A percentile compares a stretch with the other conserved stretches of the same genome.
Conservation (phyloP, 2,329 filamentous ascomycete genomes). For the Chaetothyriales sp. region DNA sequence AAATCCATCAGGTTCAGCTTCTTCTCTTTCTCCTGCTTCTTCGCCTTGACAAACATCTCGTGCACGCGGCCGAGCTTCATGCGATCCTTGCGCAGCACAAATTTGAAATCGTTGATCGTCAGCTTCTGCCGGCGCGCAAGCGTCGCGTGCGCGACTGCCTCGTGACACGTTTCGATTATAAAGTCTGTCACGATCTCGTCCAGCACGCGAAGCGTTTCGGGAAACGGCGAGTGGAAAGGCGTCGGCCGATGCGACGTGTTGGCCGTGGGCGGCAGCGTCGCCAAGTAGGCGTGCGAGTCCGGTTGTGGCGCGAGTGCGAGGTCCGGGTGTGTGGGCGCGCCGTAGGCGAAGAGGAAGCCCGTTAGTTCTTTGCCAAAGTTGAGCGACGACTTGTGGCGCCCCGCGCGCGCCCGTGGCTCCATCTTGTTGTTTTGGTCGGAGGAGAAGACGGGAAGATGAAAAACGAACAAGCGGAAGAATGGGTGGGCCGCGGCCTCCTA, state of each 20-base stretch:
- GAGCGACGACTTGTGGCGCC: slow-evolving; percentile 70
- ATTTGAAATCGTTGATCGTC: slow-evolving; percentile 96
- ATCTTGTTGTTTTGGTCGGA: slow-evolving; percentile 28
- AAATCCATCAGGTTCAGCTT: slow-evolving; percentile 36
- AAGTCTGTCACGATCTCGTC: slow-evolving; percentile 97
- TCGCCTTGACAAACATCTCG: slow-evolving; percentile 78
- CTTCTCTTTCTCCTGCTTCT: slow-evolving; percentile 68
- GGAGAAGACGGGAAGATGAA: not conserved
- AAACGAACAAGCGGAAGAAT: no score
- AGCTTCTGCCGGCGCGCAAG: slow-evolving; percentile 88
- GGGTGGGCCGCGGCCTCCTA: no score
- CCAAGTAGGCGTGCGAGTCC: slow-evolving; percentile 11
- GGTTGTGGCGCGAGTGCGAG: slow-evolving; percentile 18
- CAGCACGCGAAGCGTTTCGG: slow-evolving; percentile 70
- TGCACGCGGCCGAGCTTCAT: slow-evolving; percentile 77
- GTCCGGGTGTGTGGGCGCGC: slow-evolving; percentile 26
- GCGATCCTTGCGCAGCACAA: slow-evolving; percentile 74
- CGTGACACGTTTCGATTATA: slow-evolving; percentile 84
- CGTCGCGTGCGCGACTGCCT: slow-evolving; percentile 71
- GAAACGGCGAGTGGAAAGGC: slow-evolving; percentile 65
- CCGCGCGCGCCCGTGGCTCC: slow-evolving; percentile 63
- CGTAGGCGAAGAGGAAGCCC: slow-evolving; percentile 35
- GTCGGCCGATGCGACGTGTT: slow-evolving; percentile 40
- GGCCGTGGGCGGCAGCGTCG: slow-evolving; percentile 7
- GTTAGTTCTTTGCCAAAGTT: slow-evolving; percentile 62